Base-by-base conservation (phyloP, 768 basidiomycete species). In the Pulveroboletus frians region DNA sequence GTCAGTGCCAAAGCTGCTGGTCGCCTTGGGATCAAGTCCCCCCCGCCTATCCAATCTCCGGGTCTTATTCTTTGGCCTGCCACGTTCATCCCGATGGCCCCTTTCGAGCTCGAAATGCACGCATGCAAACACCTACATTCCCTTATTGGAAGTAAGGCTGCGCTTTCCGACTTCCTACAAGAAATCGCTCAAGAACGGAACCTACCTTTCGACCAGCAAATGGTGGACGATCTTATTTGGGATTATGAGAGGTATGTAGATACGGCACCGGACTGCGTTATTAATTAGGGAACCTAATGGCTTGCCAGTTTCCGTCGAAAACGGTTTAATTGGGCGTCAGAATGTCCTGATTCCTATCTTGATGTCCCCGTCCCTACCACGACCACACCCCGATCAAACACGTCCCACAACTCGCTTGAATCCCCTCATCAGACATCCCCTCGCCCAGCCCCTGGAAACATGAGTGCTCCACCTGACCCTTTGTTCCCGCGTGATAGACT, bases 91-190 rank as follows among this genome's bases (percentile, higher is more conserved):
- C 76, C 83, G 1, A 68, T 84, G 55, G 47, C 72, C 1, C 73
- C 84, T 20, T 59, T 64, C 3, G 85, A 85, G 60, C 70, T 88
- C 30, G 86, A 88, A 69, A 81, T 85, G 80, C 83, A 87, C 57
- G 74, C 80, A n/a, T 83, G 80, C 68, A 84, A 81, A 66, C 74
- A 82, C 59, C 67, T 87, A 42, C 83, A 88, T 59, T 73, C 74
- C 6, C 62, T 89, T 3, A 69, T 89, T 21, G 79, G 78, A 27
- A 84, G 80, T 59, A 78, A 79, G 58, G 70, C 71, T 31, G 83
- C 85, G 4, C 68, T 89, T 9, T 60, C 55, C 6, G 78, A 79
- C 39, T 81, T 70, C 59, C 59, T 84, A 13, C 44, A 62, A 17
- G 72, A 74, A 23, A 43, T 68, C 7, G 55, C 67, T 37, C 58